Base-by-base conservation (phyloP, 2,329 filamentous ascomycete species). In the Aspergillus aculeatus region DNA sequence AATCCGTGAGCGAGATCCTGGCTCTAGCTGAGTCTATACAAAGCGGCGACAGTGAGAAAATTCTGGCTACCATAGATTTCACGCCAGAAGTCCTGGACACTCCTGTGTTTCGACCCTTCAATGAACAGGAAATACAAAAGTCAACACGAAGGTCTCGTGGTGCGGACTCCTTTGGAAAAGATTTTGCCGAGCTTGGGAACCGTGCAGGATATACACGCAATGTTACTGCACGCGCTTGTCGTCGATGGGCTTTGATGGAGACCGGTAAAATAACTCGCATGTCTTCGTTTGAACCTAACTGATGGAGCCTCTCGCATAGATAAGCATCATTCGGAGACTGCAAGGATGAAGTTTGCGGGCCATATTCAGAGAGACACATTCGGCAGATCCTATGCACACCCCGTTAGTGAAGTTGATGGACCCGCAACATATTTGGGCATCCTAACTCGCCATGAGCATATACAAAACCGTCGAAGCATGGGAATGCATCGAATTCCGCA, bases 391-490 rank as follows among this genome's bases (percentile, higher is more conserved):
- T 62, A 62, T 52, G 21, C 50, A 38, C 47, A 62, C 32, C 57
- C 50, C 26, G 24, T 66, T 16, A 63, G 53, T 50, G 31, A 66
- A 59, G 56, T 66, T 50, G 26, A 66, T 62, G 21, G 60, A 16
- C 64, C 38, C 19, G 61, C 50, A 31, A 60, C 44, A 23, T 66
- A 62, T 38, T 56, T 68, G 21, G 50, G 61, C 51, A 62, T 68
- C 54, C 16, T 53, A 14, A 51, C 44, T 49, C 35, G 56, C 21
- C 2, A 64, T 50, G 50, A 61, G 29, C 49, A 66, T 62, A 68
- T 66, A 50, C 5, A 66, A 56, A 68, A 66, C 54, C 47, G 32
- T 29, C 55, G 56, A 11, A 62, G 59, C 26, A 68, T 68, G 32
- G 60, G 56, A 38, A 61, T 64, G 26, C 32, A 68, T 54, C 35